A percentile compares a stretch with the other conserved stretches of the same genome.
phyloP scores from a whole-genome alignment of 805 yeast species.

The Myxozyma mucilagina region DNA sequence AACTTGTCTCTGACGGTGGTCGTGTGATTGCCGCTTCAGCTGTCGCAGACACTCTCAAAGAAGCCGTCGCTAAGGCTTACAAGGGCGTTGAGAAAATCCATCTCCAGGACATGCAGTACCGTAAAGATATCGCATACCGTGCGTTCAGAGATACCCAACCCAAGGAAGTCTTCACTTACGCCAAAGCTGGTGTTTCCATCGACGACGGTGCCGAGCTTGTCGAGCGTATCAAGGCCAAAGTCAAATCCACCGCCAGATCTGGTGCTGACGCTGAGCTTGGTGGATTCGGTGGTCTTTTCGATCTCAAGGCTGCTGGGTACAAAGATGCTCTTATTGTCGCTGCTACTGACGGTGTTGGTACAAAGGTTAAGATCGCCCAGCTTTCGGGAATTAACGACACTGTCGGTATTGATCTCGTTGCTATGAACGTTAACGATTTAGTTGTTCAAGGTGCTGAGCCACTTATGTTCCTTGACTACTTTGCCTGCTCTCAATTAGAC shows the following conservation, averaged over 20 bases:
- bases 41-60: constrained; percentile 68
- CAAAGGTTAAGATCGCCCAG: constrained; percentile 93
- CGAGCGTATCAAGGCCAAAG: constrained; percentile 84
- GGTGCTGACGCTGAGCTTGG: constrained; percentile 99
- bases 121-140: constrained; percentile 90
- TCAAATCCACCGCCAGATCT: constrained; percentile 86
- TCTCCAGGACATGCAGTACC: constrained; percentile 75
- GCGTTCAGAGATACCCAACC: constrained; percentile 71
- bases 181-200: constrained; percentile 95
- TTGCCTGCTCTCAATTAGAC: constrained; percentile 91
- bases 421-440: constrained; percentile 97
- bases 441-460: constrained; percentile 99
- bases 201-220: constrained; percentile 92
- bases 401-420: constrained; percentile 98
- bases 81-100: constrained; percentile 74
- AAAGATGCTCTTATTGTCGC: constrained; percentile 77
- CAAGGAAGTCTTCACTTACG: constrained; percentile 68
- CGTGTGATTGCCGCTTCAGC: constrained; percentile 96
- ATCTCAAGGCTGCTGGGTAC: constrained; percentile 84
- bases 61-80: constrained; percentile 84
- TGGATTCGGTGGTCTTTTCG: constrained; percentile 97
- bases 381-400: constrained; percentile 84
- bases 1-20: constrained; percentile 86
- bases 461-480: constrained; percentile 89
- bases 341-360: constrained; percentile 99